Evolutionary conservation across 1,139 yeast genomes (phyloP).

Genomic region (Keqinozyma sinolaborantium): DNA sequence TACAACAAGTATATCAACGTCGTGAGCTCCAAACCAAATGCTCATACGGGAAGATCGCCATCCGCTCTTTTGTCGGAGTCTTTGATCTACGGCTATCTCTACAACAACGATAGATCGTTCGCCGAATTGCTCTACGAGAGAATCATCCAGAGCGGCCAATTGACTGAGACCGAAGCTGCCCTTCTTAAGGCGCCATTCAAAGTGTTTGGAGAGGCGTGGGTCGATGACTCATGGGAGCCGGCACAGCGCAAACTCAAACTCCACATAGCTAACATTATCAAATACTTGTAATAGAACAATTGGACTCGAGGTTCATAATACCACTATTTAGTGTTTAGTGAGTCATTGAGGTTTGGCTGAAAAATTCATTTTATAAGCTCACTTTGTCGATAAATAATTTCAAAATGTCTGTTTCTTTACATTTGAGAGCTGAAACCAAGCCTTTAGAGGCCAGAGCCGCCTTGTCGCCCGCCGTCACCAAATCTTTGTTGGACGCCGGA

Average conservation of each 20-base stretch:
- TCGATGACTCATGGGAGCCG: constrained; percentile 28
- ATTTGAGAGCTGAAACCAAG: constrained; percentile 93
- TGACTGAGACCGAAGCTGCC: constrained; percentile 43
- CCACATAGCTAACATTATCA: constrained; percentile 7
- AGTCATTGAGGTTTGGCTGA: neutral
- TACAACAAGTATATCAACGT: constrained; percentile 49
- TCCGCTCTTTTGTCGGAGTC: constrained; percentile 53
- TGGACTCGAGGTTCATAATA: too few relatives aligned
- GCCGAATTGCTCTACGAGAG: constrained; percentile 61
- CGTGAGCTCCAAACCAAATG: constrained; percentile 34
- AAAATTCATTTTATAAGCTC: constrained; percentile 1
- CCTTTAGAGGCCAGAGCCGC: constrained; percentile 98
- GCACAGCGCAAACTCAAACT: constrained; percentile 20
- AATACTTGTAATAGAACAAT: constrained; percentile 8
- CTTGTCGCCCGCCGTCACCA: constrained; percentile 86
- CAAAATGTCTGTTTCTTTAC: constrained; percentile 48
- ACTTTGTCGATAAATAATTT: neutral
- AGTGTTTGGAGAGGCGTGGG: constrained; percentile 53
- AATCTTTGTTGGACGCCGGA: constrained; percentile 81
- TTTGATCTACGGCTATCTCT: constrained; percentile 45
- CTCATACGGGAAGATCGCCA: constrained; percentile 32
- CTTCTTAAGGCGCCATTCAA: constrained; percentile 46
- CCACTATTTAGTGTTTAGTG: too few relatives aligned
- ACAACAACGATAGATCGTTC: constrained; percentile 55
- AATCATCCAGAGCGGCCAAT: constrained; percentile 40